Evolutionary conservation across 768 basidiomycete genomes (phyloP).

Genomic region (Candolleomyces eurysporus): DNA sequence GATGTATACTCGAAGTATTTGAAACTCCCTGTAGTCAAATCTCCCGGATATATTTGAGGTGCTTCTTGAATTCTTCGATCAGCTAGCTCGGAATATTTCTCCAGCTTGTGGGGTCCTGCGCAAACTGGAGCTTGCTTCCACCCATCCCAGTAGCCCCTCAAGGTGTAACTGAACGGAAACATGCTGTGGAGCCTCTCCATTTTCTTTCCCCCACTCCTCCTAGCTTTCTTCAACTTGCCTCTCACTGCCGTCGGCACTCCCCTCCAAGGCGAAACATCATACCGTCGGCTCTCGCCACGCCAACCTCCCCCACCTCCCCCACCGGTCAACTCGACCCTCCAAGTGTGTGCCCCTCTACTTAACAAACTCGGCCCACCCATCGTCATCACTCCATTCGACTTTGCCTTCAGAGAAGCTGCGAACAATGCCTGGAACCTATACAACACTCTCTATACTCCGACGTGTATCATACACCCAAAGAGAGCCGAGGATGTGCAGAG

Average conservation of each 20-base stretch:
- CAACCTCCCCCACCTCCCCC: neutral
- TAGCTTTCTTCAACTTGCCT: neutral
- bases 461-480: conserved; percentile 36
- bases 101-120: neutral
- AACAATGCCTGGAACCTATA: conserved; percentile 31
- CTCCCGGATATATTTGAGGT: neutral
- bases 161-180: neutral
- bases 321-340: neutral
- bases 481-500: conserved; percentile 30
- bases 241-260: neutral
- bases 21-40: neutral
- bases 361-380: neutral
- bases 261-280: neutral
- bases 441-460: conserved; percentile 29
- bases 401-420: conserved; percentile 4
- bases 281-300: neutral
- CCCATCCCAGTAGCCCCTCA: neutral
- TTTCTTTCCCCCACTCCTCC: neutral
- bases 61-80: neutral
- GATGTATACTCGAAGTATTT: neutral
- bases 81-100: neutral
- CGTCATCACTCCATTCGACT: conserved; percentile 1
- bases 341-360: neutral
- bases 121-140: too few species aligned
- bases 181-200: neutral